Evolutionary conservation across 2,329 filamentous ascomycete species (phyloP), one percentile per base, ranked within the genome.

Genomic region (Cadophora sp.): DNA sequence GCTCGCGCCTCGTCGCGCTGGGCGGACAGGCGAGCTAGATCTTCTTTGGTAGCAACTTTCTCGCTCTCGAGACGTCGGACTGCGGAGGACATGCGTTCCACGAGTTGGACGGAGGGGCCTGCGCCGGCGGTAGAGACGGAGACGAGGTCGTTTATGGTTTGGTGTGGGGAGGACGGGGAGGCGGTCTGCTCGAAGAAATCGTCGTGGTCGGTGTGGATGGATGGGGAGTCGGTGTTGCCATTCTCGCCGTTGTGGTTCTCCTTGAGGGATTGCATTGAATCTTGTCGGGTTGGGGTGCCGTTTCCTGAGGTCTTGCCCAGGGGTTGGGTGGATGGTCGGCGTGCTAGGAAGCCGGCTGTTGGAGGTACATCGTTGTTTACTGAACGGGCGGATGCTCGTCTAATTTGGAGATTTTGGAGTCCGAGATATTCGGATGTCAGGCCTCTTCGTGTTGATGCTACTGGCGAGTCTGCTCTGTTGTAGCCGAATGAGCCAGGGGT

Each of bases 41-140:
- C 96, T 76, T 99, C 96, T 75, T 91, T 93, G 16, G 90, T 89
- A 1, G 91, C 91, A 1, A 96, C 92, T 76, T 97, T 97, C 77
- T 99, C 96, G 59, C 89, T 93, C 77, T 99, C 96, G 0, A 99
- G 83, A 6, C 95, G 88, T 11, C 96, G 91, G 53, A 99, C 94
- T 0, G 94, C 93, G 2, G 94, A 93, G 75, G 92, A 96, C 93
- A 99, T 97, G 62, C 95, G 88, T 80, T 98, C 96, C 18, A 99
- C 94, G 0, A 99, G 87, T 79, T 98, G 95, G 1, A 99, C 95
- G 0, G 91, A 95, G 0, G 96, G 96, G 0, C 96, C 96, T 0
- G 95, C 94, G 0, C 90, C 95, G 9, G 93, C 91, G 0, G 95
- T 97, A 0, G 94, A 97, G 7, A 93, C 92, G 1, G 93, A 96